phyloP scores from a whole-genome alignment of 1,284 basidiomycete genomes.

The Leccinum griseonigrum region DNA sequence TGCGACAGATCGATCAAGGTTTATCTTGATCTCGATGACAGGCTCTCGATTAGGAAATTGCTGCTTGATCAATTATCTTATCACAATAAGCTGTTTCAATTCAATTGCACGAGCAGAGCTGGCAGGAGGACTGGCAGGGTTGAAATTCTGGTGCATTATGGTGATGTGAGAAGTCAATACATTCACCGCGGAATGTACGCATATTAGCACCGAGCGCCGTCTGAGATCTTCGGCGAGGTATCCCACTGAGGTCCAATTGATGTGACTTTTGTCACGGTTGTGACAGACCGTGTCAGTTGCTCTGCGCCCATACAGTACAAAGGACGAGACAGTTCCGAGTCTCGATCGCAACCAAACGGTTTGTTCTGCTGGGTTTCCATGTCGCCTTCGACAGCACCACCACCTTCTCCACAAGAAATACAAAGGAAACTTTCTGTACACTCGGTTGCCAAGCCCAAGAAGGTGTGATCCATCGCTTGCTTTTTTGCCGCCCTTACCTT shows the following conservation, averaged over 20 bases:
- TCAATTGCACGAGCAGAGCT: conserved; percentile 3
- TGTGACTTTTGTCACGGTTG: conserved; percentile 27
- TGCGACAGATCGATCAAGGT: neutral
- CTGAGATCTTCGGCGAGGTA: neutral
- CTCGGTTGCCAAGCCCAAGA: conserved; percentile 48
- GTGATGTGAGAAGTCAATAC: neutral
- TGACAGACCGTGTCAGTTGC: conserved; percentile 22
- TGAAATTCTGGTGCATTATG: neutral
- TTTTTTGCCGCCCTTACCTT: neutral
- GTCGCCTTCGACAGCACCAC: conserved; percentile 54
- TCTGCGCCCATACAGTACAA: conserved; percentile 4
- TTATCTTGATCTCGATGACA: conserved; percentile 22
- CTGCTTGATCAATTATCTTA: conserved; percentile 1
- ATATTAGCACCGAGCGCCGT: conserved; percentile 13
- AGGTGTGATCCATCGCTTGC: conserved; percentile 33
- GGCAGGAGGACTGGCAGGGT: neutral
- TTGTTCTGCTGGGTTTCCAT: conserved; percentile 26
- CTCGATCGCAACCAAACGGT: conserved; percentile 13
- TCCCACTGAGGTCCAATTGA: neutral
- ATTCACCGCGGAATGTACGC: neutral
- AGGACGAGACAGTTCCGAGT: conserved; percentile 2
- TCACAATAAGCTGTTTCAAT: conserved; percentile 1
- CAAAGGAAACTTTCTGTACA: conserved; percentile 84
- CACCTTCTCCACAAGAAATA: conserved; percentile 83
- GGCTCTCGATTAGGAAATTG: conserved; percentile 20